A percentile compares a stretch with the other conserved stretches of the same genome.
phyloP scores from a whole-genome alignment of 2,329 filamentous ascomycete genomes.

The Podosphaera leucotricha region DNA sequence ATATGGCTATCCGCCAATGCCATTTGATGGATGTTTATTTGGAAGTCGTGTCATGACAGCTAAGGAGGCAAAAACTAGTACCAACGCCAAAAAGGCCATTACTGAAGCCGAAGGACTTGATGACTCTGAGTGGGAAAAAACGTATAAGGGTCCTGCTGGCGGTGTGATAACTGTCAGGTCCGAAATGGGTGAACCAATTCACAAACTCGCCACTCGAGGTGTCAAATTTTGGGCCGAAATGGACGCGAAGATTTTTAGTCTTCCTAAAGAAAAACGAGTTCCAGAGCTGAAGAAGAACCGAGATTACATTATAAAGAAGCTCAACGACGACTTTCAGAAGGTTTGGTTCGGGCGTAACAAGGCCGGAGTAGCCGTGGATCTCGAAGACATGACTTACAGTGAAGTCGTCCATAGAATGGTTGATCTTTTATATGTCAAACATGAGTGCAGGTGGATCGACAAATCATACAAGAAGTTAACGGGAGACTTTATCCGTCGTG shows the following conservation, averaged over 20 bases:
- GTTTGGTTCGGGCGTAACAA: conserved; percentile 86
- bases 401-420: conserved; percentile 75
- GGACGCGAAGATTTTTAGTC: conserved; percentile 92
- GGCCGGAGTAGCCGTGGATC: conserved; percentile 55
- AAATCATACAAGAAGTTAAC: conserved; percentile 60
- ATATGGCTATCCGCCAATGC: conserved; percentile 78
- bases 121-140: conserved; percentile 73
- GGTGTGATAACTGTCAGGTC: conserved; percentile 92
- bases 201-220: conserved; percentile 93
- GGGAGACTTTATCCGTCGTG: conserved; percentile 84
- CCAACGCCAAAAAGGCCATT: conserved; percentile 73
- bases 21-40: conserved; percentile 77
- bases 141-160: conserved; percentile 74
- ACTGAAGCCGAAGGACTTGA: conserved; percentile 64
- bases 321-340: conserved; percentile 92
- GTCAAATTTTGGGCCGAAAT: conserved; percentile 96
- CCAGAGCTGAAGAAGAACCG: conserved; percentile 72
- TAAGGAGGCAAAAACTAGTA: conserved; percentile 75
- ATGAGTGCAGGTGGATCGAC: conserved; percentile 82
- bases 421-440: conserved; percentile 75
- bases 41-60: conserved; percentile 89
- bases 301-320: conserved; percentile 79
- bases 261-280: conserved; percentile 78
- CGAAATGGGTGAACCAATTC: conserved; percentile 98
- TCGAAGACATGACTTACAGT: conserved; percentile 89